Evolutionary conservation across 257 asterid genomes (phyloP).

Genomic region (Petrea volubilis): DNA sequence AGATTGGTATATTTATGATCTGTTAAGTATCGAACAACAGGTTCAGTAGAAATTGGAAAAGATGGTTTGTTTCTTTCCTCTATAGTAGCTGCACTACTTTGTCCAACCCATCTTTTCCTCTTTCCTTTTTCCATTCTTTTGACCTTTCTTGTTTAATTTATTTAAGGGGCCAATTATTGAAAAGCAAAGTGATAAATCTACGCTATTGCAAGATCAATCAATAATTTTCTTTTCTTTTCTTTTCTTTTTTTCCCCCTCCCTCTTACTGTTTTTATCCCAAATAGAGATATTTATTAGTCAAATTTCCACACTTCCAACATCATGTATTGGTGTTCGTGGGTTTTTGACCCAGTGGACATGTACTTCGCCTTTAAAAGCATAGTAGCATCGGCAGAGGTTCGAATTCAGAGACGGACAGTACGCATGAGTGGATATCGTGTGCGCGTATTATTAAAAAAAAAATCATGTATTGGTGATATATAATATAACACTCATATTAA

Average conservation of each 20-base stretch:
- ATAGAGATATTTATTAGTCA: not conserved
- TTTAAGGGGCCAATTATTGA: too few relatives aligned
- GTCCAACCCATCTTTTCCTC: not conserved
- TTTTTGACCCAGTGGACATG: too few relatives aligned
- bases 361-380: too few relatives aligned
- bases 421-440: not conserved
- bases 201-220: too few relatives aligned
- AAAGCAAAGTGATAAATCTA: too few relatives aligned
- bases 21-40: not conserved
- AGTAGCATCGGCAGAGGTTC: not conserved
- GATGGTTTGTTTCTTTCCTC: slow-evolving; percentile 5
- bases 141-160: not conserved
- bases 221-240: too few relatives aligned
- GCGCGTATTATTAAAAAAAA: not conserved
- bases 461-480: not conserved
- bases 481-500: not conserved
- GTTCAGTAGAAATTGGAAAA: not conserved
- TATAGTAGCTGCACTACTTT: not conserved
- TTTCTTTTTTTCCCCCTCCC: not conserved
- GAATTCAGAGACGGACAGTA: not conserved
- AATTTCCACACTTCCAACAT: not conserved
- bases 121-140: not conserved
- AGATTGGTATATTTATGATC: not conserved
- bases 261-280: not conserved
- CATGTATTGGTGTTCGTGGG: not conserved